phyloP scores from a whole-genome alignment of 106 monocot species.

The Dendrobium officinale region DNA sequence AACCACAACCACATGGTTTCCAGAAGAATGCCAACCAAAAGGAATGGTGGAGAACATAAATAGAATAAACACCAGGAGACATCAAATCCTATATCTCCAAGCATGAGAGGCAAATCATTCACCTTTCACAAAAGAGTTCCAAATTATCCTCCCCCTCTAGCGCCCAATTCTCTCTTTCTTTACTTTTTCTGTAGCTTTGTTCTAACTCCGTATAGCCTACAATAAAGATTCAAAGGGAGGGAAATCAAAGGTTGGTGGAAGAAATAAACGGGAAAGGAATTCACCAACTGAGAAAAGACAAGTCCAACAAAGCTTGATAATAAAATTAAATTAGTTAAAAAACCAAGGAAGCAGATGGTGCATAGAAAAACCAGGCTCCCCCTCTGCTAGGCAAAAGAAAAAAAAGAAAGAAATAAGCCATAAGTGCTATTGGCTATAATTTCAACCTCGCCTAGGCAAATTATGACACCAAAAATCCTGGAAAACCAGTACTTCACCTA shows the following conservation, averaged over 20 bases:
- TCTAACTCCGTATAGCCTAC: background rate
- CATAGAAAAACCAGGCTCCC: too few relatives aligned
- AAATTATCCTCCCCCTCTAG: background rate
- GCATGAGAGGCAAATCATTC: slow-evolving; percentile 1
- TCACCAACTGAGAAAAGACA: background rate
- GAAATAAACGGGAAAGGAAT: background rate
- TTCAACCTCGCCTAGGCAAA: background rate
- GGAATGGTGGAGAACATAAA: background rate
- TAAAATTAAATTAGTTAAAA: background rate
- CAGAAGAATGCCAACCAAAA: background rate
- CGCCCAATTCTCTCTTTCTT: background rate
- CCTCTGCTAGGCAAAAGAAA: background rate
- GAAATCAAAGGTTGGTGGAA: background rate
- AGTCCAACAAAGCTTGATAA: background rate
- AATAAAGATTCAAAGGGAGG: background rate
- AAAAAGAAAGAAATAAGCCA: background rate
- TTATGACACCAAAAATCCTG: background rate
- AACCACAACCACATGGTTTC: background rate
- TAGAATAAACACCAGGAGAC: background rate
- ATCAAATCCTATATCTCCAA: background rate
- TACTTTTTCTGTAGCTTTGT: background rate
- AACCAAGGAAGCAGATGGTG: background rate
- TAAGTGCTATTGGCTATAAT: background rate
- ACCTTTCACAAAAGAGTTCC: background rate
- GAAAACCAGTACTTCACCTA: background rate